Evolutionary conservation across 2,329 filamentous ascomycete species (phyloP), one percentile per base, ranked within the genome.

Genomic region (Zasmidium cellare): DNA sequence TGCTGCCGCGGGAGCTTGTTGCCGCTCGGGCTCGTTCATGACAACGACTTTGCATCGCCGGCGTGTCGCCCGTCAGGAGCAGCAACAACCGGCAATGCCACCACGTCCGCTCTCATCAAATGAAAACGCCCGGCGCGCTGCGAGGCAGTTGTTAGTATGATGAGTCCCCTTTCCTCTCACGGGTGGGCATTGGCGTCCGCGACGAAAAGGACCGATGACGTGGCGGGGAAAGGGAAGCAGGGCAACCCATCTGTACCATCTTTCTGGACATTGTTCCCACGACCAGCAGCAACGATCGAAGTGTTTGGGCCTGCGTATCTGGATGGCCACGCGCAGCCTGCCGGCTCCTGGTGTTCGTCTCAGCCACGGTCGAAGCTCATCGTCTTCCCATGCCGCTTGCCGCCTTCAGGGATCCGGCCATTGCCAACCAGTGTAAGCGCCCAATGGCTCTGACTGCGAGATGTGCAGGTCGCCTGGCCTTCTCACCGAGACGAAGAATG

Each of bases 21-120:
- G 25, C 48, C 48, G 48, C 48, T 51, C 20, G 18, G 48, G 20
- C 28, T 51, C 48, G 25, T 28, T 41, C n/a, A 18, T 41, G n/a
- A 41, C 35, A 41, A 41, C 35, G 35, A 41, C 35, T 41, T 41
- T 41, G 35, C 35, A 41, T 41, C 35, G 5, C 3, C 11, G 35
- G 35, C 35, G 35, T 9, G 7, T 9, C 35, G 35, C 35, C n/a
- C 35, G 35, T 41, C 35, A 41, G 11, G 35, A 14, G 35, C 35
- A 41, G 5, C 35, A 41, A 41, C 35, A 9, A 3, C 35, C 35
- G 35, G 35, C 35, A 3, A 41, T 5, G 16, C 12, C 35, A 41
- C 35, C 35, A n/a, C 6, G n/a, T 5, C 35, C 35, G 35, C 3
- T 14, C 35, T 41, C 35, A 41, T 41, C 35, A n/a, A 18, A 41